Evolutionary conservation across 2,329 filamentous ascomycete species (phyloP).

Genomic region (Talaromyces sp.): DNA sequence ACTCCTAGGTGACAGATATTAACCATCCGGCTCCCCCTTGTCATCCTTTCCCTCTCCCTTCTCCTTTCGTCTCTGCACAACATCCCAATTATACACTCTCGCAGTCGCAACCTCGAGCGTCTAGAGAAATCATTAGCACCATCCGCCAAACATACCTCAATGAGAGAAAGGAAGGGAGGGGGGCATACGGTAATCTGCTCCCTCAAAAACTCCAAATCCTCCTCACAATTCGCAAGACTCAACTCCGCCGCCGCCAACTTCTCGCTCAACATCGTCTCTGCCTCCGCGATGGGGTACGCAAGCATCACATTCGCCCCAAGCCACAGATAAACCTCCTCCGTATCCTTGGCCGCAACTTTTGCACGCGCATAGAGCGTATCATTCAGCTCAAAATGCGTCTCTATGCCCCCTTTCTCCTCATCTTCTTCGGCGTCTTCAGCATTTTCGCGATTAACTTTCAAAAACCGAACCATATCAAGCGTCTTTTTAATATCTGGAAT

Average conservation of each 20-base stretch:
- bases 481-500: conserved; percentile 97
- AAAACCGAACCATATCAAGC: conserved; percentile 81
- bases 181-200: conserved; percentile 87
- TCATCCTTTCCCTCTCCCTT: conserved; percentile 58
- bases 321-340: conserved; percentile 87
- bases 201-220: conserved; percentile 90
- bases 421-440: not conserved
- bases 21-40: conserved; percentile 27
- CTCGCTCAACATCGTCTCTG: conserved; percentile 70
- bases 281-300: conserved; percentile 86
- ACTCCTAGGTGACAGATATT: not conserved
- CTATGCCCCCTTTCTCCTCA: conserved; percentile 49
- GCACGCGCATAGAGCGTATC: conserved; percentile 93
- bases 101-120: conserved; percentile 96
- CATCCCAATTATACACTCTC: conserved; percentile 99
- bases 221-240: conserved; percentile 84
- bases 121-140: conserved; percentile 46
- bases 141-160: no score
- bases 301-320: conserved; percentile 99
- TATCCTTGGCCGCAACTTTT: conserved; percentile 68
- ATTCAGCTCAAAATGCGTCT: conserved; percentile 94
- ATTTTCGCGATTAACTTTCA: conserved; percentile 62
- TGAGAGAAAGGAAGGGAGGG: not conserved
- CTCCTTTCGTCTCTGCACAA: conserved; percentile 91
- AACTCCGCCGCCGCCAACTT: conserved; percentile 78